Conservation (phyloP, 2,329 filamentous ascomycete species). For the Aspergillus sp. region DNA sequence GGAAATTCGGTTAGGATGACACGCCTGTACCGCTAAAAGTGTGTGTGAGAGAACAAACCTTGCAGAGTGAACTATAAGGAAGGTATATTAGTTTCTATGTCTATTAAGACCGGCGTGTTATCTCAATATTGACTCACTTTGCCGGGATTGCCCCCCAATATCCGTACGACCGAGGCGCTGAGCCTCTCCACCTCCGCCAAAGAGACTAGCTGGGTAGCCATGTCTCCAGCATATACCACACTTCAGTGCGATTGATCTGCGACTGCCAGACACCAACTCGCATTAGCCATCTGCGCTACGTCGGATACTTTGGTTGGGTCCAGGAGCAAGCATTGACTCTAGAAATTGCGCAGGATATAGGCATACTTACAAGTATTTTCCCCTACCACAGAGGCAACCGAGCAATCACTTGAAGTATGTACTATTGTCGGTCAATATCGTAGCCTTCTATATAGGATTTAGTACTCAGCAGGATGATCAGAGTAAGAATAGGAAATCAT, state of each 20-base stretch:
- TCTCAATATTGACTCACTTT: constrained; percentile 56
- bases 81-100: neutral
- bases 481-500: neutral
- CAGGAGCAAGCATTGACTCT: neutral
- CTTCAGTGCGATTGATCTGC: neutral
- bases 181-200: constrained; percentile 76
- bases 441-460: neutral
- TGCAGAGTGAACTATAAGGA: constrained; percentile 59
- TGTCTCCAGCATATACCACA: constrained; percentile 33
- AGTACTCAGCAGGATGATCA: neutral
- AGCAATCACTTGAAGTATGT: neutral
- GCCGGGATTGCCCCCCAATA: constrained; percentile 86
- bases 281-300: neutral
- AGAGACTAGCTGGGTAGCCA: constrained; percentile 63
- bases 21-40: neutral
- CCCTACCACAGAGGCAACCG: neutral
- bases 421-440: neutral
- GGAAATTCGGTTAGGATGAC: neutral
- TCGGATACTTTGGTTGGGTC: neutral
- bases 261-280: neutral
- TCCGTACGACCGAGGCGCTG: constrained; percentile 75
- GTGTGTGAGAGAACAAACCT: constrained; percentile 38
- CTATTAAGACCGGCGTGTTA: neutral
- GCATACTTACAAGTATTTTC: neutral
- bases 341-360: neutral